Evolutionary conservation across 768 basidiomycete species (phyloP).

Genomic region (Phlegmacium glaucopus): DNA sequence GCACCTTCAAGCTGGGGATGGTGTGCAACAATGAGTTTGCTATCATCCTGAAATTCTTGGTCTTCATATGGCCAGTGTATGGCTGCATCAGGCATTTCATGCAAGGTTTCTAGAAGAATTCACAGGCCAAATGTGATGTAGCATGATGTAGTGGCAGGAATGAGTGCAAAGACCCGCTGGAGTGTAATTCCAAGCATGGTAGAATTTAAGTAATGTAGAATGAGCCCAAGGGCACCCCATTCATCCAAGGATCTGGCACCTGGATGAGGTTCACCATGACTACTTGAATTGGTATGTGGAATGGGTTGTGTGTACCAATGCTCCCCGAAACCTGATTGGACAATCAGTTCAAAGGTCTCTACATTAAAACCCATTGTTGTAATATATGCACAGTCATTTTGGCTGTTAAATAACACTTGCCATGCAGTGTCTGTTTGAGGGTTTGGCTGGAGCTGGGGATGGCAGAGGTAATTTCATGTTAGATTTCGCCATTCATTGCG

Average conservation of each 20-base stretch:
- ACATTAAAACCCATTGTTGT: conserved; percentile 43
- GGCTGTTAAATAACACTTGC: conserved; percentile 25
- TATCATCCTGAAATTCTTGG: conserved; percentile 25
- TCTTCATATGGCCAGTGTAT: conserved; percentile 23
- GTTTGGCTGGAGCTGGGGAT: conserved; percentile 30
- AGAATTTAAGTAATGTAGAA: conserved; percentile 38
- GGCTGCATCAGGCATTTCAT: conserved; percentile 22
- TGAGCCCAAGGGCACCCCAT: conserved; percentile 37
- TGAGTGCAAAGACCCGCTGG: conserved; percentile 40
- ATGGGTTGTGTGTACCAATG: conserved; percentile 16
- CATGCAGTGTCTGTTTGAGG: conserved; percentile 32
- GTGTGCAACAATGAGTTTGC: conserved; percentile 19
- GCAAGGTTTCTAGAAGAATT: conserved; percentile 28
- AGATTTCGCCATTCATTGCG: conserved; percentile 4
- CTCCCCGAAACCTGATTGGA: conserved; percentile 29
- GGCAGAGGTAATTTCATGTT: conserved; percentile 22
- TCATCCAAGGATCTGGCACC: conserved; percentile 30
- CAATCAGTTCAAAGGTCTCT: conserved; percentile 30
- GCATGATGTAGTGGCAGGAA: conserved; percentile 30
- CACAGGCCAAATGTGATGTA: conserved; percentile 32
- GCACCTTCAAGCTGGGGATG: conserved; percentile 27
- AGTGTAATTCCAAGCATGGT: conserved; percentile 35
- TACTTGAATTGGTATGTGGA: conserved; percentile 19
- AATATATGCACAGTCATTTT: conserved; percentile 37
- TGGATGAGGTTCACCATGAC: conserved; percentile 20